A percentile compares a stretch with the other conserved stretches of the same genome.
Evolutionary conservation across 129 eudicot species (phyloP).

Genomic region (Artemisia argyi): DNA sequence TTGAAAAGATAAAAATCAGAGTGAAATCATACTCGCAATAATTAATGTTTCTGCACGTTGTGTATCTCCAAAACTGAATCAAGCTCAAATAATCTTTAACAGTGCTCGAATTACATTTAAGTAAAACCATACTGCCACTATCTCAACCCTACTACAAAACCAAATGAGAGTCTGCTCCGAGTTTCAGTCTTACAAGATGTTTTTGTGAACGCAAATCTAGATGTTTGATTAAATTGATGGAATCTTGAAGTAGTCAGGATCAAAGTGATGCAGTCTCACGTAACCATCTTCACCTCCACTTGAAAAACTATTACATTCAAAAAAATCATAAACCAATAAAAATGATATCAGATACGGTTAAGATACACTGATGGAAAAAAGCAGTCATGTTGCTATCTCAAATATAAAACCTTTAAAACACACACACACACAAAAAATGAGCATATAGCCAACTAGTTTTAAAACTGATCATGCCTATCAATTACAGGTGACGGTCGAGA

Average conservation of each 20-base stretch:
- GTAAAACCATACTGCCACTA: slow-evolving; percentile 7
- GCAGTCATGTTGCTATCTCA: too few relatives aligned
- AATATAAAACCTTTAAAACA: too few relatives aligned
- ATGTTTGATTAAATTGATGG: slow-evolving; percentile 30
- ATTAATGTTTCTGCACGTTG: neutral
- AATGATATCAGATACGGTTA: neutral
- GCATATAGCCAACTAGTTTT: too few relatives aligned
- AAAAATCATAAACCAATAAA: neutral
- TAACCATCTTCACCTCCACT: slow-evolving; percentile 97
- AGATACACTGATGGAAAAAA: neutral
- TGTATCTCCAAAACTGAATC: slow-evolving; percentile 23
- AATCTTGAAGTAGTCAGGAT: slow-evolving; percentile 74
- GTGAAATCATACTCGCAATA: too few relatives aligned
- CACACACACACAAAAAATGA: too few relatives aligned
- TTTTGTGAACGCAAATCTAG: neutral
- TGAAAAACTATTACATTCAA: slow-evolving; percentile 50
- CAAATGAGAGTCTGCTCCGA: neutral
- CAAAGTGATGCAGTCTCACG: slow-evolving; percentile 86
- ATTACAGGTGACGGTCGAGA: too few relatives aligned
- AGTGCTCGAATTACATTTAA: slow-evolving; percentile 7
- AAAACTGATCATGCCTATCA: too few relatives aligned
- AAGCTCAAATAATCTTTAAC: slow-evolving; percentile 16
- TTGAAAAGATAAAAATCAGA: too few relatives aligned
- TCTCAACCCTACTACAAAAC: slow-evolving; percentile 27
- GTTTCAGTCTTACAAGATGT: slow-evolving; percentile 2